A percentile compares a stretch with the other conserved stretches of the same genome.
Evolutionary conservation across 2,329 filamentous ascomycete species (phyloP).

Genomic region (Acrodontium crateriforme): DNA sequence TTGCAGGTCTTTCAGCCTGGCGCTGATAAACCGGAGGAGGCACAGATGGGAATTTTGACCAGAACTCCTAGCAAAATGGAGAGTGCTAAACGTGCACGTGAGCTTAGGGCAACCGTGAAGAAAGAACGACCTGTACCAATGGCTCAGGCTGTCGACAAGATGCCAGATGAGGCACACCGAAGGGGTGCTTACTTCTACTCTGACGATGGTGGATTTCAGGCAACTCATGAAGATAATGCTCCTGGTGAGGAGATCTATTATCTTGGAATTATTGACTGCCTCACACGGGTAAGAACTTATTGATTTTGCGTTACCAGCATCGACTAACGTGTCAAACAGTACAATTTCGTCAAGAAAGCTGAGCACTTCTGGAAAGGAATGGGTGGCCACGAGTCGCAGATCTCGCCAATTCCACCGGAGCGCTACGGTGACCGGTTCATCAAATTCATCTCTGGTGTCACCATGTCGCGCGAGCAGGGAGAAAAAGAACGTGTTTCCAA

Average conservation of each 20-base stretch:
- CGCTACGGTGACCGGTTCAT: slow-evolving; percentile 90
- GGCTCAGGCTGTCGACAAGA: slow-evolving; percentile 64
- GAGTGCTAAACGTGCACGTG: slow-evolving; percentile 76
- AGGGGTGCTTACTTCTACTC: slow-evolving; percentile 77
- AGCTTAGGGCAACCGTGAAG: slow-evolving; percentile 83
- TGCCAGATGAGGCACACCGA: slow-evolving; percentile 72
- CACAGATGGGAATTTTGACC: slow-evolving; percentile 50
- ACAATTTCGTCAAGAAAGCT: slow-evolving; percentile 83
- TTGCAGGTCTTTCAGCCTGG: slow-evolving; percentile 88
- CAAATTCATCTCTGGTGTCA: slow-evolving; percentile 80
- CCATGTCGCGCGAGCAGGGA: slow-evolving; percentile 78
- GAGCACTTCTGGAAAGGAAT: slow-evolving; percentile 97
- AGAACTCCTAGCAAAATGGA: slow-evolving; percentile 90
- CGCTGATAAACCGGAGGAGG: slow-evolving; percentile 37
- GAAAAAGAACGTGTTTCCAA: slow-evolving; percentile 29
- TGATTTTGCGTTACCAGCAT: background rate
- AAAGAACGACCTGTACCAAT: slow-evolving; percentile 88
- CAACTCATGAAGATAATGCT: slow-evolving; percentile 78
- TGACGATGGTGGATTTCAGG: slow-evolving; percentile 84
- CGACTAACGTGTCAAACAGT: slow-evolving; percentile 38
- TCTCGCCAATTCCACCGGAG: slow-evolving; percentile 81
- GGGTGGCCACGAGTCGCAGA: slow-evolving; percentile 67
- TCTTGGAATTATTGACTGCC: slow-evolving; percentile 92
- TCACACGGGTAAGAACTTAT: slow-evolving; percentile 68
- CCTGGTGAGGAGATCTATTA: slow-evolving; percentile 93